Evolutionary conservation across 2,329 filamentous ascomycete genomes (phyloP), one percentile per base, ranked within the genome.

Genomic region (Cercospora sp.): DNA sequence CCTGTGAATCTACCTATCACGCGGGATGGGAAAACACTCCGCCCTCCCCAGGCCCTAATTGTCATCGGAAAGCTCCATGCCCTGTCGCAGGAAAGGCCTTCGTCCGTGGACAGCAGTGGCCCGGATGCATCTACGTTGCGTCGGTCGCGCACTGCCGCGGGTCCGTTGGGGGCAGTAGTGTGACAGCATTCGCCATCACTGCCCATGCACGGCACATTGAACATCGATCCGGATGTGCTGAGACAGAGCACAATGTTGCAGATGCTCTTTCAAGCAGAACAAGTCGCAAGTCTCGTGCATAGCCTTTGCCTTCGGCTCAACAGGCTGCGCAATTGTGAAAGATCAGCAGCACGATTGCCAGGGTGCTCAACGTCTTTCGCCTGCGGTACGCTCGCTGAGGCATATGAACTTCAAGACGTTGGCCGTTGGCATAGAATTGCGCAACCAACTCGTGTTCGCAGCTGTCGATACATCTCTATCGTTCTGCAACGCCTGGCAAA

Each of bases 401-500:
- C 9, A 49, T 13, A 26, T 26, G 59, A 61, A 34, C 59, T 53
- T 53, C 40, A 32, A 21, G n/a, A 30, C 60, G 59, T 45, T 30
- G 16, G 21, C 59, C 59, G 59, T 61, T 49, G 34, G n/a, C 16
- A 4, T 30, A 7, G n/a, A 43, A 49, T 61, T 49, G 59, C 59
- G 59, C 21, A 61, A 43, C n/a, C 10, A 43, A 16, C 21, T 61
- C 59, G 60, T 51, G 40, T 30, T 62, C 34, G 28, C 60, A 30
- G 24, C 37, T 34, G 40, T 40, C 40, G 28, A 21, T 9, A 21
- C 28, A 43, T 21, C 59, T 61, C 32, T 9, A 43, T 61, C 37
- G 32, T 16, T 7, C 60, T 49, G 34, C 59, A 62, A 62, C 60
- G 60, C 51, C 37, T 24, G 13, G 58, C 34, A 18, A 40, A 18